phyloP scores from a whole-genome alignment of 805 yeast genomes.

The Ascoidea tarda region DNA sequence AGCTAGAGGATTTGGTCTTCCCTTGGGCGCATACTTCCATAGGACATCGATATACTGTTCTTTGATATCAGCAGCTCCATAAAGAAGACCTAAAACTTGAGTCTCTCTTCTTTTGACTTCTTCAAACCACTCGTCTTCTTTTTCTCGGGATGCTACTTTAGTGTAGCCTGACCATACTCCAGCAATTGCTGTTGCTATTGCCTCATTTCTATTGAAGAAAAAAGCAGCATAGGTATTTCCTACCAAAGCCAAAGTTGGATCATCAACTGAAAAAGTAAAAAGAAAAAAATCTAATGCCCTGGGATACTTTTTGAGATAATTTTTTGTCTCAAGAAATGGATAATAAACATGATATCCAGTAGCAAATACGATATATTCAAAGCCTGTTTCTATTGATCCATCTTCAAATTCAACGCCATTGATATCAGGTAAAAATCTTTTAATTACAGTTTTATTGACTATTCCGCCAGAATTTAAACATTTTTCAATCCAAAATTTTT shows the following conservation, averaged over 20 bases:
- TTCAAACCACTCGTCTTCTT: constrained; percentile 23
- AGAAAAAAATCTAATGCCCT: constrained; percentile 17
- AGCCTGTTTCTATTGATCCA: constrained; percentile 17
- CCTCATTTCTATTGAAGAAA: constrained; percentile 34
- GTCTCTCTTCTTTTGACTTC: constrained; percentile 12
- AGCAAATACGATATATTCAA: constrained; percentile 30
- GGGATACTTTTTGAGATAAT: no score
- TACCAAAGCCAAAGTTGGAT: constrained; percentile 27
- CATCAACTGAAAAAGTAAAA: constrained; percentile 25
- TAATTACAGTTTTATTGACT: constrained; percentile 17
- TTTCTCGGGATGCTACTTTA: constrained; percentile 24
- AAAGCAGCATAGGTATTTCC: constrained; percentile 27
- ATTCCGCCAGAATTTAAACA: constrained; percentile 22
- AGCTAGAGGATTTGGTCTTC: constrained; percentile 17
- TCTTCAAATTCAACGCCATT: constrained; percentile 18
- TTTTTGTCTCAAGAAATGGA: constrained; percentile 23
- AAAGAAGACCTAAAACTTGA: no score
- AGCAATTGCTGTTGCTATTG: constrained; percentile 35
- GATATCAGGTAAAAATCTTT: constrained; percentile 13
- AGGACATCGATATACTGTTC: constrained; percentile 15
- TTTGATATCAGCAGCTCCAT: constrained; percentile 22
- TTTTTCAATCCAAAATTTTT: constrained; percentile 24
- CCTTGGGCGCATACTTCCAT: constrained; percentile 13
- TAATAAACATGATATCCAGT: constrained; percentile 37
- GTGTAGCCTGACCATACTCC: constrained; percentile 35